Conservation (phyloP, 2,329 filamentous ascomycete genomes). For the Fusarium sulawesiense region DNA sequence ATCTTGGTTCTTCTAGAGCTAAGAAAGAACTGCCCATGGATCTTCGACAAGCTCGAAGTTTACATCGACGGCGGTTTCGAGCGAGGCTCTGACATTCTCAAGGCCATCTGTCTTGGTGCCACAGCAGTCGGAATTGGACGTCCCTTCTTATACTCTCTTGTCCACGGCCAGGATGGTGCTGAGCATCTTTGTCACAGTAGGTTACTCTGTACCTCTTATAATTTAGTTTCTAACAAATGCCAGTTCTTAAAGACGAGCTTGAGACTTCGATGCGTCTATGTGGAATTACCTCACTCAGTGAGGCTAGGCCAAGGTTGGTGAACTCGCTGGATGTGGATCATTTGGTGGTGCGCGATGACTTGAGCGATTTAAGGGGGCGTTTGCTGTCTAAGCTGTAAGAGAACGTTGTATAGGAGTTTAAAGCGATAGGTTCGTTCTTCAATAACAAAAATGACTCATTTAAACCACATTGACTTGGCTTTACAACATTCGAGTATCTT, state of each 20-base stretch:
- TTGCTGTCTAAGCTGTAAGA: conserved; percentile 32
- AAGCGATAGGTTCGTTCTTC: background rate
- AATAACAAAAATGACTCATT: background rate
- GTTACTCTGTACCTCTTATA: conserved; percentile 34
- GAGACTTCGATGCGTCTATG: conserved; percentile 49
- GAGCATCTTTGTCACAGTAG: conserved; percentile 66
- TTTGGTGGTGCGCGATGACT: conserved; percentile 34
- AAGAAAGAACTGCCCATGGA: conserved; percentile 59
- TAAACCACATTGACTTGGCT: rapidly evolving
- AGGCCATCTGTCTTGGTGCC: conserved; percentile 64
- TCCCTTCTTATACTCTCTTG: conserved; percentile 63
- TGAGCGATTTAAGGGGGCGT: background rate
- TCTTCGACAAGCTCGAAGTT: conserved; percentile 62
- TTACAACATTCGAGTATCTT: background rate
- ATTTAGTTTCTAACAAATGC: rapidly evolving
- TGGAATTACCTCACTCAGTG: conserved; percentile 45
- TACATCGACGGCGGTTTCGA: conserved; percentile 66
- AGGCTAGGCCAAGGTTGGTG: conserved; percentile 44
- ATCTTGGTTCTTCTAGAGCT: conserved; percentile 64
- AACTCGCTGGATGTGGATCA: conserved; percentile 49
- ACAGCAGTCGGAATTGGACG: conserved; percentile 65
- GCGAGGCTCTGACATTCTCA: conserved; percentile 65
- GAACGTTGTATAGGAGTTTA: background rate
- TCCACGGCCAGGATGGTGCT: conserved; percentile 65
- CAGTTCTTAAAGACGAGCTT: conserved; percentile 48